Conservation (phyloP, 768 basidiomycete species). For the Daedaleopsis sinensis region DNA sequence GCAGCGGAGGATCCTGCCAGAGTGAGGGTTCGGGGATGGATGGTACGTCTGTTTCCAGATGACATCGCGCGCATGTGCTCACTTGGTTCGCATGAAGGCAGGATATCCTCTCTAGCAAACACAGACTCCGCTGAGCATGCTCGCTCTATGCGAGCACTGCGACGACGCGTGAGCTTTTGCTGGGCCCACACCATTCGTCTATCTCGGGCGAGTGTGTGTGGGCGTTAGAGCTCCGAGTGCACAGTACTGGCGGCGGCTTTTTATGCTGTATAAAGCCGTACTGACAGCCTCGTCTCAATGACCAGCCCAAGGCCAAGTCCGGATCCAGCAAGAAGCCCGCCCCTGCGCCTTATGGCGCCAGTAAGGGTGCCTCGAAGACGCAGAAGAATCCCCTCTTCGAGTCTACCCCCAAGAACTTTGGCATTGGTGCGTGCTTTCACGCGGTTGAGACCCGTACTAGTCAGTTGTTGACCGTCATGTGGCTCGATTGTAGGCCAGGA, state of each 20-base stretch:
- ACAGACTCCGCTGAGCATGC: constrained; percentile 39
- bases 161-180: constrained; percentile 44
- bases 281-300: constrained; percentile 77
- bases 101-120: constrained; percentile 16
- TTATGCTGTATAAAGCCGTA: constrained; percentile 23
- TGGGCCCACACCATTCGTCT: constrained; percentile 38
- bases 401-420: constrained; percentile 87
- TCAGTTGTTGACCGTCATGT: background rate
- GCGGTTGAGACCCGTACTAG: no score
- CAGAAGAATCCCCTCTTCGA: constrained; percentile 98
- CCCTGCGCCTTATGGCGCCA: constrained; percentile 79
- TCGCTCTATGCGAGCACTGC: constrained; percentile 23
- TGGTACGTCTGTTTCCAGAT: constrained; percentile 28
- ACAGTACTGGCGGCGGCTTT: constrained; percentile 35
- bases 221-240: constrained; percentile 59
- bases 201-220: constrained; percentile 25
- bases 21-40: constrained; percentile 26
- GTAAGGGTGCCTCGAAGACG: constrained; percentile 64
- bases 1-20: constrained; percentile 20
- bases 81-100: constrained; percentile 7
- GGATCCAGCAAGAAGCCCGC: constrained; percentile 85
- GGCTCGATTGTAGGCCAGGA: constrained; percentile 71
- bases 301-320: constrained; percentile 82
- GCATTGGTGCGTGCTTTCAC: constrained; percentile 65
- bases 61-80: background rate